Evolutionary conservation across 257 asterid species (phyloP).

Genomic region (Jacaranda copaia): DNA sequence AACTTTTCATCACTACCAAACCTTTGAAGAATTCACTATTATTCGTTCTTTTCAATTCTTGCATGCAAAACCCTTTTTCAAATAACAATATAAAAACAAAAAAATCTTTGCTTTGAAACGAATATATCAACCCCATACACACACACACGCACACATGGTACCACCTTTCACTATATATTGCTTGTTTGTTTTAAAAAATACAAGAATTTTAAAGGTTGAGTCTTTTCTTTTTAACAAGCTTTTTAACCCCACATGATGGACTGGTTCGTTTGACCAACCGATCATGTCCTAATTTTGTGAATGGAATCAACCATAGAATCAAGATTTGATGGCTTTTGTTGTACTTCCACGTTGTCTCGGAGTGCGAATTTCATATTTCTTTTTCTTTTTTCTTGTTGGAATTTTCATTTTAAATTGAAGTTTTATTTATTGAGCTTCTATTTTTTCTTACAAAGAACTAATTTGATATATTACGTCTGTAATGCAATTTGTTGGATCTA

Average conservation of each 20-base stretch:
- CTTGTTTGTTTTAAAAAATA: slow-evolving; percentile 10
- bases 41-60: slow-evolving; percentile 35
- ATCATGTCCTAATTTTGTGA: slow-evolving; percentile 26
- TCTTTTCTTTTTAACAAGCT: slow-evolving; percentile 1
- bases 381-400: not conserved
- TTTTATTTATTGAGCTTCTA: too few species aligned
- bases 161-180: slow-evolving; percentile 25
- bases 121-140: not conserved
- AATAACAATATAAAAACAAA: not conserved
- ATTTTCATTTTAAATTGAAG: too few species aligned
- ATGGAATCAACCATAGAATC: slow-evolving; percentile 31
- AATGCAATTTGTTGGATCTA: too few species aligned
- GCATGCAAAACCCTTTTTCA: slow-evolving; percentile 20
- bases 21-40: slow-evolving; percentile 14
- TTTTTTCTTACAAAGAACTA: too few species aligned
- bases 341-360: slow-evolving; percentile 14
- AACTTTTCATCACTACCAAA: slow-evolving; percentile 8
- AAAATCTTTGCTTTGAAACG: slow-evolving; percentile 1
- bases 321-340: not conserved
- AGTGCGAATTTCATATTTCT: slow-evolving; percentile 38
- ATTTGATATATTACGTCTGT: too few species aligned
- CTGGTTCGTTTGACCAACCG: slow-evolving; percentile 34
- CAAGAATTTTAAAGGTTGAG: slow-evolving; percentile 18
- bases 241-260: slow-evolving; percentile 30
- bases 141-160: not conserved